These are phyloP conservation scores for Sphaceloma murrayae DNA, from an alignment of 2,329 filamentous ascomycete genomes.

Conservation along the genomic window DNA sequence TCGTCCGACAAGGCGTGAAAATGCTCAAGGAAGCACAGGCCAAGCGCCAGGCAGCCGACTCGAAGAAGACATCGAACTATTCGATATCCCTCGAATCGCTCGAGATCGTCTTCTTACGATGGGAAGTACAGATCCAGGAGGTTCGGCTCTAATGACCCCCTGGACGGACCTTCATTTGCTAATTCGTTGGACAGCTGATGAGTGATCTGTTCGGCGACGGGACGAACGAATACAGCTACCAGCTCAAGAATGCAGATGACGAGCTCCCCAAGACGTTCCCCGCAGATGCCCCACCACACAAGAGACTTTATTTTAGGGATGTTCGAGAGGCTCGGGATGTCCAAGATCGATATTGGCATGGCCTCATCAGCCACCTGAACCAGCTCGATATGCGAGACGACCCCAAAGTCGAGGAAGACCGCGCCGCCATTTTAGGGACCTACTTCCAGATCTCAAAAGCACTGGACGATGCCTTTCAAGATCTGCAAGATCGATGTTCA, in stretches of 20 bases:
- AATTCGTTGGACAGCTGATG: background rate
- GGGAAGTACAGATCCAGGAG: conserved; percentile 12
- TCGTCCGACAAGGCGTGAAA: conserved; percentile 11
- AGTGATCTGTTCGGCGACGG: conserved; percentile 7
- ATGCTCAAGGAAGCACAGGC: conserved; percentile 6
- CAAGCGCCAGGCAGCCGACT: background rate
- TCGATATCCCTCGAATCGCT: conserved; percentile 2
- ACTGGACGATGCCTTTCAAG: conserved; percentile 6
- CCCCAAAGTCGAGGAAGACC: conserved; percentile 3
- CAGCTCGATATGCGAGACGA: conserved; percentile 5
- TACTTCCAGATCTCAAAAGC: conserved; percentile 3
- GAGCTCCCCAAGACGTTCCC: background rate
- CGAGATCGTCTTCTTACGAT: conserved; percentile 8
- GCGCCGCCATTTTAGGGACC: conserved; percentile 1
- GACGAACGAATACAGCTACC: conserved; percentile 4
- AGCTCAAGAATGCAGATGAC: conserved; percentile 1
- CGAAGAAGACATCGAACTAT: background rate
- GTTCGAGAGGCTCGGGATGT: conserved; percentile 7
- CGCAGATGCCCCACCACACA: background rate
- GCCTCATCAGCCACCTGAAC: conserved; percentile 9
- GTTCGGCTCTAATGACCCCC: too few species aligned
- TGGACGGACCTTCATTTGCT: too few species aligned
- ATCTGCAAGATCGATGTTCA: conserved; percentile 1
- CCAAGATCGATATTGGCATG: conserved; percentile 9
- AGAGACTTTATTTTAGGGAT: conserved; percentile 1